A percentile compares a stretch with the other conserved stretches of the same genome.
Evolutionary conservation across 2,329 filamentous ascomycete species (phyloP).

Genomic region (Cercospora sojina): DNA sequence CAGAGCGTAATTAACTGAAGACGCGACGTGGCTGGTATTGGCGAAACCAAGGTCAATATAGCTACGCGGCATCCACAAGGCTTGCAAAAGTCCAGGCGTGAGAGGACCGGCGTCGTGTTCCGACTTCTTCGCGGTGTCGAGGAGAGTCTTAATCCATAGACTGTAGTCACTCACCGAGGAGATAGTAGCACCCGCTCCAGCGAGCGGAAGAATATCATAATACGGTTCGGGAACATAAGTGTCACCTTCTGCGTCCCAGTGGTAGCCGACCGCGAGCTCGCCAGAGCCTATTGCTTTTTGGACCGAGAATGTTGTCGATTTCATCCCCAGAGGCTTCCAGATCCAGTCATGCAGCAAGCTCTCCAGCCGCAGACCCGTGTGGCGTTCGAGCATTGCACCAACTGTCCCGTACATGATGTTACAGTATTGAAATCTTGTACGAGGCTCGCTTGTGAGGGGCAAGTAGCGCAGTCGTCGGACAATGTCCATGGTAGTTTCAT

Average conservation of each 20-base stretch:
- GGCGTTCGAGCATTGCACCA: conserved; percentile 48
- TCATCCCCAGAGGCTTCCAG: conserved; percentile 52
- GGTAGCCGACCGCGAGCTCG: conserved; percentile 28
- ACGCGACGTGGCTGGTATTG: background rate
- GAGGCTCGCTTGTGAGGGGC: conserved; percentile 46
- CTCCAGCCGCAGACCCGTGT: conserved; percentile 43
- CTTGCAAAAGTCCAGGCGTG: background rate
- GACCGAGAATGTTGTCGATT: conserved; percentile 40
- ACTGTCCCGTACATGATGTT: conserved; percentile 53
- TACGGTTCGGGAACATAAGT: conserved; percentile 18
- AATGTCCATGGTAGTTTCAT: conserved; percentile 27
- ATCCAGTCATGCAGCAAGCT: conserved; percentile 45
- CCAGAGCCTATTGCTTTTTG: background rate
- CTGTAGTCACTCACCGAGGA: conserved; percentile 22
- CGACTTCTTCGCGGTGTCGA: background rate
- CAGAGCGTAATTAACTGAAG: conserved; percentile 2
- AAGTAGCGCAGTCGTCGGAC: conserved; percentile 49
- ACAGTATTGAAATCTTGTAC: conserved; percentile 51
- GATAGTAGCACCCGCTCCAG: conserved; percentile 25
- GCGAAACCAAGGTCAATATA: background rate
- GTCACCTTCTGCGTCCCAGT: conserved; percentile 16
- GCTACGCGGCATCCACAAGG: background rate
- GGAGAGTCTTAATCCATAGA: conserved; percentile 19
- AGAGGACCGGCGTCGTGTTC: background rate
- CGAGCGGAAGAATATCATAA: conserved; percentile 11